Evolutionary conservation across 495 filamentous ascomycete species (phyloP), one percentile per base, ranked within the genome.

Genomic region (Annulohypoxylon bovei): DNA sequence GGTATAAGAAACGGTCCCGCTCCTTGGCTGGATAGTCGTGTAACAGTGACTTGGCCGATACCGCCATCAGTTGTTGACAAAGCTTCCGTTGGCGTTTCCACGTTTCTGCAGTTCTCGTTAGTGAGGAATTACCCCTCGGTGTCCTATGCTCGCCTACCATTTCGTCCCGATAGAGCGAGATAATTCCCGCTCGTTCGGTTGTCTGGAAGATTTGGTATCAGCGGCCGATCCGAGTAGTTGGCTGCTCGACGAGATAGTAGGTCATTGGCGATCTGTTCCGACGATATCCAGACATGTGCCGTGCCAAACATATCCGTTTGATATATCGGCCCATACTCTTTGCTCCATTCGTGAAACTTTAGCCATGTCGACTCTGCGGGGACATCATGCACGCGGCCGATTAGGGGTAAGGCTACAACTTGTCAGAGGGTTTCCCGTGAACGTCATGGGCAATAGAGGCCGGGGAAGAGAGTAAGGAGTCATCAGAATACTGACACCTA

Each of bases 151-250:
- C 18, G 69, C 75, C 60, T 71, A 84, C 82, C 83, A 27, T 85
- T 87, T 42, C 79, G 77, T 39, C 85, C 85, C 11, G 83, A 74
- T 1, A 88, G 73, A n/a, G 86, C 85, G 0, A 88, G 77, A 59
- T 88, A 88, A 52, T 87, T 80, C 9, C 83, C 83, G 63, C 81
- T 85, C 12, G 85, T 87, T 58, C 84, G 80, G 64, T 87, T 88
- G 62, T 88, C 83, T 6, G 83, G 81, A 16, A 85, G 76, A 59
- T 84, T 84, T 14, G 82, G 83, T 16, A 86, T 85, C 33, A 73
- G 78, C 3, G 88, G 89, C 7, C 90, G 84, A 71, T 88, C 83
- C 8, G 87, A 90, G 74, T 90, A 91, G 65, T 87, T 88, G n/a
- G 75, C 67, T 3, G 84, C 83, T 32, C 86, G 76, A 54, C 85